Evolutionary conservation across 2,329 filamentous ascomycete species (phyloP).

Genomic region (Cercospora nicotianae): DNA sequence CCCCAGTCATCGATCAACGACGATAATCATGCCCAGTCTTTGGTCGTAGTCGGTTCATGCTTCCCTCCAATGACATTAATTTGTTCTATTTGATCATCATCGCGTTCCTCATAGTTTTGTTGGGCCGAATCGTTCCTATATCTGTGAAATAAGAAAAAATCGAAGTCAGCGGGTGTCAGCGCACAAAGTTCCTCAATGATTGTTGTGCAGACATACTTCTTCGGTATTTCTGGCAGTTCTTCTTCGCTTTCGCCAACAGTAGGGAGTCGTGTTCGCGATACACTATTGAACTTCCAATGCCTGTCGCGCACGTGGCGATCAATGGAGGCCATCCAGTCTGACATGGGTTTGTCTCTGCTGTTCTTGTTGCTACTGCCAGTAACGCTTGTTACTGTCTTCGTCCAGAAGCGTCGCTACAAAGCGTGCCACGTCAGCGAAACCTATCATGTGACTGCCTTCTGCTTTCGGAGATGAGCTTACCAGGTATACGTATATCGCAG

Average conservation of each 20-base stretch:
- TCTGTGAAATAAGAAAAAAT: neutral
- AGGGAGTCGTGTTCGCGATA: neutral
- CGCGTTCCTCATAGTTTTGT: neutral
- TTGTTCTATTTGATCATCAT: neutral
- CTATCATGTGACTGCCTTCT: neutral
- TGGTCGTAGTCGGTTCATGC: neutral
- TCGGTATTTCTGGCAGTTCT: neutral
- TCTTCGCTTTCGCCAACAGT: conserved; percentile 2
- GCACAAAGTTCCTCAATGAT: neutral
- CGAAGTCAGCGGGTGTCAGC: neutral
- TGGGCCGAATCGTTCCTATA: neutral
- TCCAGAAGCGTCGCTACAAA: conserved; percentile 1
- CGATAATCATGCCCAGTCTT: neutral
- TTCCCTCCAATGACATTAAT: neutral
- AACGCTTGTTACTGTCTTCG: neutral
- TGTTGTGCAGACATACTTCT: neutral
- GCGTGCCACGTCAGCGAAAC: neutral
- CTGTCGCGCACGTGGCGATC: neutral
- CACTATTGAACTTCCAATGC: conserved; percentile 4
- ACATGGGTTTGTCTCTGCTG: conserved; percentile 1
- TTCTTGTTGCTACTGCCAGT: neutral
- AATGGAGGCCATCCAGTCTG: conserved; percentile 9
- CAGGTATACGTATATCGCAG: conserved; percentile 4
- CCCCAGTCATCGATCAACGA: neutral
- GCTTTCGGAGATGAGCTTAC: neutral